phyloP scores from a whole-genome alignment of 1,284 basidiomycete species.

The Microstroma glucosiphilum region DNA sequence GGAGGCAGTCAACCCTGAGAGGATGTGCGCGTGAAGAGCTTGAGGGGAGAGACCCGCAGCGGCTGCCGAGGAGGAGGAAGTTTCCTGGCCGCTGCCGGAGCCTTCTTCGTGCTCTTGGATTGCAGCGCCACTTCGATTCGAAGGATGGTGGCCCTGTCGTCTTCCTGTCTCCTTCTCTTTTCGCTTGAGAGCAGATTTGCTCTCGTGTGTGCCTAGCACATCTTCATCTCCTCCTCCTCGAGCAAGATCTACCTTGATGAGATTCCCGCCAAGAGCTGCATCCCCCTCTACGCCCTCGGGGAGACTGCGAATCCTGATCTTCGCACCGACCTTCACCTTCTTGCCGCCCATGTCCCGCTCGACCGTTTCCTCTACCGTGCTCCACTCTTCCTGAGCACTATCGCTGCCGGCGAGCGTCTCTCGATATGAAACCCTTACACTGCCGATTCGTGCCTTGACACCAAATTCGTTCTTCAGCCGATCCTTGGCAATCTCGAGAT shows the following conservation, averaged over 20 bases:
- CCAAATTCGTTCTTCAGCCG: slow-evolving; percentile 73
- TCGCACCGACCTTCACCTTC: slow-evolving; percentile 28
- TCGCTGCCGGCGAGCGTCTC: slow-evolving; percentile 57
- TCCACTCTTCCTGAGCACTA: slow-evolving; percentile 9
- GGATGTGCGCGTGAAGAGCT: slow-evolving; percentile 9
- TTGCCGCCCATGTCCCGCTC: slow-evolving; percentile 41
- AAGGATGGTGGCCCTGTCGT: neutral
- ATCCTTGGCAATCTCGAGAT: slow-evolving; percentile 78
- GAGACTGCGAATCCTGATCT: slow-evolving; percentile 22
- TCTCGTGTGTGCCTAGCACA: slow-evolving; percentile 13
- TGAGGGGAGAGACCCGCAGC: neutral
- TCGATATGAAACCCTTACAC: slow-evolving; percentile 70
- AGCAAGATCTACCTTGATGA: slow-evolving; percentile 23
- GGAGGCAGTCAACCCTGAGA: slow-evolving; percentile 27
- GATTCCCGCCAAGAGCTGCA: slow-evolving; percentile 27
- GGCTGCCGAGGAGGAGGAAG: neutral
- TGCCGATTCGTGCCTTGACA: slow-evolving; percentile 69
- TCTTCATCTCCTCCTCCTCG: neutral
- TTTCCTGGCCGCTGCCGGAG: neutral
- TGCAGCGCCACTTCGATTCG: slow-evolving; percentile 5
- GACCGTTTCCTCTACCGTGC: slow-evolving; percentile 22
- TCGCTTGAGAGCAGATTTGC: slow-evolving; percentile 12
- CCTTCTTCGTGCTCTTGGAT: slow-evolving; percentile 1
- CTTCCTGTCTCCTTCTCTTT: neutral
- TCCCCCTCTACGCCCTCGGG: slow-evolving; percentile 23